A percentile compares a stretch with the other conserved stretches of the same genome.
Conservation (phyloP, 345 rosid genomes). For the Geranium brycei region DNA sequence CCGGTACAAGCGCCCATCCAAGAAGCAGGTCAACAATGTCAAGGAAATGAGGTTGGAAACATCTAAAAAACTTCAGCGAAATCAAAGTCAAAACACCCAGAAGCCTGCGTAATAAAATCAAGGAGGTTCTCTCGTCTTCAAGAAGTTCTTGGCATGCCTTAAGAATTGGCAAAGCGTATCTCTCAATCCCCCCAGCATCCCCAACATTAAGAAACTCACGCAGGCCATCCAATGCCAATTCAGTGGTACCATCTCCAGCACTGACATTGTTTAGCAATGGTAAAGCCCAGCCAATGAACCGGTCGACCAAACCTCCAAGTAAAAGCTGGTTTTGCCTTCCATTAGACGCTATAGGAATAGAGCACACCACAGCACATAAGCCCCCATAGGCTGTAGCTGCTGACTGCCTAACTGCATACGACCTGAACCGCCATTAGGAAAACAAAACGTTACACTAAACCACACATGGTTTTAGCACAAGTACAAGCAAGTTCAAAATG, state of each 20-base stretch:
- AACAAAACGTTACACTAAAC: background rate
- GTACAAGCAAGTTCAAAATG: background rate
- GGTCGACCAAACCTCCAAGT: constrained; percentile 60
- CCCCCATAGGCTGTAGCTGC: constrained; percentile 64
- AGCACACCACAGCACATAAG: constrained; percentile 60
- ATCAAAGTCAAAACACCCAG: constrained; percentile 56
- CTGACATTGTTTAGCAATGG: constrained; percentile 59
- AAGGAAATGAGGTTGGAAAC: constrained; percentile 85
- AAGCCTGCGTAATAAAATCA: constrained; percentile 50
- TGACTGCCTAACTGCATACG: constrained; percentile 57
- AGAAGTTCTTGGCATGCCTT: constrained; percentile 74
- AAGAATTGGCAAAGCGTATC: constrained; percentile 65
- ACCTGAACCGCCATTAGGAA: constrained; percentile 25
- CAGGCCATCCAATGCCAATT: constrained; percentile 58
- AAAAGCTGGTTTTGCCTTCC: constrained; percentile 72
- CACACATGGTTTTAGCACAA: background rate
- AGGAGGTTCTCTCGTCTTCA: constrained; percentile 89
- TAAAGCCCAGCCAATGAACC: constrained; percentile 72
- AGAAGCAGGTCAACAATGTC: constrained; percentile 85
- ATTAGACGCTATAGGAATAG: constrained; percentile 53
- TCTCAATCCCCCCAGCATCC: constrained; percentile 59
- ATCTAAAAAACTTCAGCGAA: constrained; percentile 52
- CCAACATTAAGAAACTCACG: constrained; percentile 71
- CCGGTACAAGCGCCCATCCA: constrained; percentile 88
- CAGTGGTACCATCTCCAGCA: constrained; percentile 58